phyloP scores from a whole-genome alignment of 2,329 filamentous ascomycete genomes.

The Immersiporthe knoxdaviesiana region DNA sequence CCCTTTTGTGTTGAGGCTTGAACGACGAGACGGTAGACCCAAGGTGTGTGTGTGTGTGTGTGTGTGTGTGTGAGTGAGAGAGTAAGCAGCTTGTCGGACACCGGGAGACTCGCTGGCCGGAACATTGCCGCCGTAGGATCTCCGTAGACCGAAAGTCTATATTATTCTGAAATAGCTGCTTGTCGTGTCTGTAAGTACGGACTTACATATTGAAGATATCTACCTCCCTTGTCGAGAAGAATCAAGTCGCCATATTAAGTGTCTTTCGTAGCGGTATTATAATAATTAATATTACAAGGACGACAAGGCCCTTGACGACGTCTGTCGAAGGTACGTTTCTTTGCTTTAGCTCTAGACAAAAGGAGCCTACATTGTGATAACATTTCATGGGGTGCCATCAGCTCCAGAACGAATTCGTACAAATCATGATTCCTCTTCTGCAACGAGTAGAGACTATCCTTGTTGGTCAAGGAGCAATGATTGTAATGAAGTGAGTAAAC shows the following conservation, averaged over 20 bases:
- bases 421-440: too few species aligned
- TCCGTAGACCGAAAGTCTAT: slow-evolving; percentile 2
- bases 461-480: too few species aligned
- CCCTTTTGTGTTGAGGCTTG: background rate
- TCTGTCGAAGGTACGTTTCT: background rate
- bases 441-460: too few species aligned
- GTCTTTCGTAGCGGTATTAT: background rate
- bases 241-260: background rate
- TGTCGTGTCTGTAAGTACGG: background rate
- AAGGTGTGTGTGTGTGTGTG: too few species aligned
- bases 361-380: too few species aligned
- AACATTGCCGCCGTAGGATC: background rate
- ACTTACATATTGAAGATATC: background rate
- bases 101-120: background rate
- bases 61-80: too few species aligned
- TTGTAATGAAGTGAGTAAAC: too few species aligned
- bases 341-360: background rate
- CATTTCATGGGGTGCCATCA: background rate
- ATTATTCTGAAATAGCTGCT: background rate
- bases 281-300: too few species aligned
- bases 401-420: too few species aligned
- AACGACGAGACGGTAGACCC: too few species aligned
- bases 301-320: background rate
- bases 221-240: background rate
- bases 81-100: background rate